Percentiles rank a stretch among this genome's conserved stretches.
These are phyloP conservation scores for Ceratobasidium theobromae DNA, from an alignment of 1,284 basidiomycete genomes.

Conservation along the genomic window DNA sequence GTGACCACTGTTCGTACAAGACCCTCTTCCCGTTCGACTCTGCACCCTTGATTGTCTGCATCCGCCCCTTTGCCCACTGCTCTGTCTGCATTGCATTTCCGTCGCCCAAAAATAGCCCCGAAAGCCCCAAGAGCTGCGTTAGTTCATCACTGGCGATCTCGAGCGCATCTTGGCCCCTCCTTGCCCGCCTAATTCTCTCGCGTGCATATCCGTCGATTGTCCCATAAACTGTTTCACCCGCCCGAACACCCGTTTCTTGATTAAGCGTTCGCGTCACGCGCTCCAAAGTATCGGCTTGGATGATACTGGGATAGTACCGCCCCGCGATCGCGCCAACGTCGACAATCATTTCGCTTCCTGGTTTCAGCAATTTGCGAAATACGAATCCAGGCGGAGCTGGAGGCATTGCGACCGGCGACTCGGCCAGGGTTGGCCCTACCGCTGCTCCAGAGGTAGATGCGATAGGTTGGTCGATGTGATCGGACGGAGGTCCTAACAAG, in stretches of 20 bases:
- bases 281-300: conserved; percentile 38
- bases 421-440: neutral
- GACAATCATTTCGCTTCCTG: conserved; percentile 64
- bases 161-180: neutral
- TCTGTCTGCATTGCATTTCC: conserved; percentile 16
- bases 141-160: neutral
- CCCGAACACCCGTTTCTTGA: neutral
- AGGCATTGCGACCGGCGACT: conserved; percentile 52
- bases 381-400: conserved; percentile 61
- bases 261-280: neutral
- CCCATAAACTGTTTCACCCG: neutral
- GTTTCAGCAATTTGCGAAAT: conserved; percentile 65
- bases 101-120: neutral
- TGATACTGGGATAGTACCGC: conserved; percentile 62
- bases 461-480: neutral
- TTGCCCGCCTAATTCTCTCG: neutral
- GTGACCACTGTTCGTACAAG: conserved; percentile 11
- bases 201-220: conserved; percentile 11
- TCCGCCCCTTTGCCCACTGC: conserved; percentile 14
- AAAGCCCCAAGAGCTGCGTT: neutral
- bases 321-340: conserved; percentile 67
- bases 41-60: conserved; percentile 10
- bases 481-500: neutral
- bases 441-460: neutral
- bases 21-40: conserved; percentile 3